These are phyloP conservation scores for Solanum hybrid DNA, from an alignment of 305 asterid species.

Conservation along the genomic window DNA sequence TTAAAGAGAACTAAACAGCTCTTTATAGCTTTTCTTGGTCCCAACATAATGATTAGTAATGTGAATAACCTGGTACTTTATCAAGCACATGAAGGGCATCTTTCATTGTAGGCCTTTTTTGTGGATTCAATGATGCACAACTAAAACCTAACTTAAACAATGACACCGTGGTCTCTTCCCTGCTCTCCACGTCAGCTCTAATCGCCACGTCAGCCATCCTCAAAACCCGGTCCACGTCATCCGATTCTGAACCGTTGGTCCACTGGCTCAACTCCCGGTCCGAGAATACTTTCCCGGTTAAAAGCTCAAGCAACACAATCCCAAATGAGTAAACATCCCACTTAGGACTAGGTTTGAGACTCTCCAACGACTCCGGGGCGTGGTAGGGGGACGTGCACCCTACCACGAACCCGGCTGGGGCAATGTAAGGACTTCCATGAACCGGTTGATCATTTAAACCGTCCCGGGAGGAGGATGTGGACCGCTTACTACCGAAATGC, in stretches of 20 bases:
- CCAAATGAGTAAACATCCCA: conserved; percentile 98
- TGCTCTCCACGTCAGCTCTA: conserved; percentile 48
- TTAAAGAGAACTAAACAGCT: not conserved
- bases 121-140: conserved; percentile 82
- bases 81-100: conserved; percentile 65
- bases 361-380: conserved; percentile 78
- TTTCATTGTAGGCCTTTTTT: conserved; percentile 83
- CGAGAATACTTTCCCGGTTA: conserved; percentile 71
- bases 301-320: conserved; percentile 56
- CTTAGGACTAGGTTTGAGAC: conserved; percentile 54
- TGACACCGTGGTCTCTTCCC: conserved; percentile 51
- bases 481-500: conserved; percentile 62
- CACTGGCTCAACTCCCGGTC: conserved; percentile 60
- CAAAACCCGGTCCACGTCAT: conserved; percentile 41
- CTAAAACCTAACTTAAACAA: conserved; percentile 73
- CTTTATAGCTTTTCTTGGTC: not conserved
- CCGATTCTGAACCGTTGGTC: conserved; percentile 22
- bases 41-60: conserved; percentile 31
- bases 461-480: conserved; percentile 14
- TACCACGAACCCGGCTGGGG: conserved; percentile 31
- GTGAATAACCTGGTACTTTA: conserved; percentile 33
- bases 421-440: conserved; percentile 30
- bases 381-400: conserved; percentile 76
- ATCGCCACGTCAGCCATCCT: conserved; percentile 61
- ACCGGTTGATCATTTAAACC: conserved; percentile 20